Evolutionary conservation across 2,329 filamentous ascomycete species (phyloP).

Genomic region (Scytalidium sp.): DNA sequence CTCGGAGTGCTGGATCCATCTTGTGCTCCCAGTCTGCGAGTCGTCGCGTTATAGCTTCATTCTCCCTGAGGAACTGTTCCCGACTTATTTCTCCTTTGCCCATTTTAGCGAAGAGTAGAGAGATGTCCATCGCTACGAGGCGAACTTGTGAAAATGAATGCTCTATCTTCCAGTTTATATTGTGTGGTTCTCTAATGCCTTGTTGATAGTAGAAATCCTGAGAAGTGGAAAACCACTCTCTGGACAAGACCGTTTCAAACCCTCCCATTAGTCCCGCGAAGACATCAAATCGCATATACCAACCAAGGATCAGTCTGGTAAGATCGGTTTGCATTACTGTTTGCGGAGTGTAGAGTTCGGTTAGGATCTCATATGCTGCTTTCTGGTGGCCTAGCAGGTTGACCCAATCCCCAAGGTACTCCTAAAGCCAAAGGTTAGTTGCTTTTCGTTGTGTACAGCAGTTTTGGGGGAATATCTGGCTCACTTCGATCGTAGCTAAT

Average conservation of each 20-base stretch:
- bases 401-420: constrained; percentile 93
- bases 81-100: constrained; percentile 60
- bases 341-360: constrained; percentile 72
- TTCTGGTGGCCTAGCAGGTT: constrained; percentile 91
- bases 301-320: constrained; percentile 72
- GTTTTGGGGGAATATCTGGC: constrained; percentile 18
- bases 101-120: constrained; percentile 69
- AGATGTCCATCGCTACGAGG: constrained; percentile 76
- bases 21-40: constrained; percentile 49
- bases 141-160: constrained; percentile 64
- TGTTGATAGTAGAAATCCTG: constrained; percentile 58
- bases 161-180: constrained; percentile 65
- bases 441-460: too few species aligned
- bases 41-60: constrained; percentile 47
- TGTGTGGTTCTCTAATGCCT: constrained; percentile 54
- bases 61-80: constrained; percentile 63
- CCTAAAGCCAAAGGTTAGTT: too few species aligned
- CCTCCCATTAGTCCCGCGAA: constrained; percentile 81
- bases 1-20: constrained; percentile 60
- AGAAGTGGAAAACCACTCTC: constrained; percentile 66
- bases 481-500: constrained; percentile 88
- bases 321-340: constrained; percentile 69
- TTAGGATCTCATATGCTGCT: constrained; percentile 80
- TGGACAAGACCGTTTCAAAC: constrained; percentile 67
- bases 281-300: constrained; percentile 88